Conservation (phyloP, 768 basidiomycete species). For the Steccherinum ochraceum region DNA sequence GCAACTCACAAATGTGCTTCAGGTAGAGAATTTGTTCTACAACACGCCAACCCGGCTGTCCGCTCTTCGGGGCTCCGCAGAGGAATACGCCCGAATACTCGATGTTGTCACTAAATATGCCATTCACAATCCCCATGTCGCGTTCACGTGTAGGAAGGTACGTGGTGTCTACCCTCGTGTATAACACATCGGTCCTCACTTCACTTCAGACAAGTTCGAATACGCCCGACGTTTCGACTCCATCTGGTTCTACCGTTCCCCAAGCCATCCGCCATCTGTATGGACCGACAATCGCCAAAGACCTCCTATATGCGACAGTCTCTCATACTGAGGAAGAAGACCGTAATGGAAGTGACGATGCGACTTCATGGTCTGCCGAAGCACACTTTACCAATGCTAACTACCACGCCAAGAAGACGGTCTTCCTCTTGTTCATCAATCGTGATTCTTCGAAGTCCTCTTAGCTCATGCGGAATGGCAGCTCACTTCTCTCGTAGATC, state of each 20-base stretch:
- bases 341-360: constrained; percentile 21
- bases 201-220: constrained; percentile 57
- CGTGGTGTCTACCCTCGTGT: not conserved
- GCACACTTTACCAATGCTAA: constrained; percentile 82
- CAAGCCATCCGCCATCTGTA: constrained; percentile 79
- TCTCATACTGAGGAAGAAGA: constrained; percentile 27
- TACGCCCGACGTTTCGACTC: constrained; percentile 77
- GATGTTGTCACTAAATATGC: constrained; percentile 93
- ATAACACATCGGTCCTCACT: not conserved
- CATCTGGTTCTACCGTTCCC: constrained; percentile 53
- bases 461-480: not conserved
- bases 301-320: constrained; percentile 44
- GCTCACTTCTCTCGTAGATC: no score
- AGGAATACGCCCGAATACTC: constrained; percentile 88
- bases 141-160: constrained; percentile 92
- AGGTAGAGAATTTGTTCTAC: constrained; percentile 97
- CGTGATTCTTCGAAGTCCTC: no score
- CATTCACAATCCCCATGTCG: constrained; percentile 82
- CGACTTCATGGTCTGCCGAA: constrained; percentile 58
- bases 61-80: constrained; percentile 76
- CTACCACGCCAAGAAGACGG: constrained; percentile 81
- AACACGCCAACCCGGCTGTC: constrained; percentile 86
- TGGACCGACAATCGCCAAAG: constrained; percentile 72
- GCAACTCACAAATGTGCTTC: not conserved
- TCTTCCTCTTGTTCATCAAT: constrained; percentile 91